Conservation (phyloP, 1,284 basidiomycete species). For the Ustilago curta region DNA sequence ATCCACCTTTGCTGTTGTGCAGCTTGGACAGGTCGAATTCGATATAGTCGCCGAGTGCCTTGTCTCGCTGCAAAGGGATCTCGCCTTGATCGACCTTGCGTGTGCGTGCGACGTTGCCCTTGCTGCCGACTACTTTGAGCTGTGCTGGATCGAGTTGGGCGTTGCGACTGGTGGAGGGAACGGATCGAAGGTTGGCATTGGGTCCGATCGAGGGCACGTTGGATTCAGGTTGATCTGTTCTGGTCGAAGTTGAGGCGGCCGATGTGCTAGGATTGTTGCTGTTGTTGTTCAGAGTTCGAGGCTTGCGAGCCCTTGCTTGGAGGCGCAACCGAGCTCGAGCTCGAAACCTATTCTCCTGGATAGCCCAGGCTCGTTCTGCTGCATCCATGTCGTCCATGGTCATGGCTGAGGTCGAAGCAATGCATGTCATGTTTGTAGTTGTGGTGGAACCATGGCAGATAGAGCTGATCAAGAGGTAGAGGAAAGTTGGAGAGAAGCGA, state of each 20-base stretch:
- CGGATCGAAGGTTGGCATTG: slow-evolving; percentile 41
- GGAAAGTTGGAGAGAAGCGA: not conserved
- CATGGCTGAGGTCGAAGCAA: slow-evolving; percentile 19
- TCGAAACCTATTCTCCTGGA: slow-evolving; percentile 45
- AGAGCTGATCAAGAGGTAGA: not conserved
- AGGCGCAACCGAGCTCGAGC: slow-evolving; percentile 37
- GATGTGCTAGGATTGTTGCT: slow-evolving; percentile 5
- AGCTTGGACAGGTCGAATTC: slow-evolving; percentile 67
- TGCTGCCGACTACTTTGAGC: slow-evolving; percentile 39
- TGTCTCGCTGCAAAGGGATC: slow-evolving; percentile 59
- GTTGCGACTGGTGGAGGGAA: slow-evolving; percentile 53
- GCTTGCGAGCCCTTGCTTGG: slow-evolving; percentile 34
- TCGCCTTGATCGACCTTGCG: slow-evolving; percentile 38
- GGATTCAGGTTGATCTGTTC: slow-evolving; percentile 7
- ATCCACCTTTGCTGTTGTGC: slow-evolving; percentile 67
- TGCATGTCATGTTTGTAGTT: slow-evolving; percentile 16
- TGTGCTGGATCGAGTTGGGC: slow-evolving; percentile 37
- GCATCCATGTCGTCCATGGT: slow-evolving; percentile 36
- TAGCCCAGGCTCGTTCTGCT: slow-evolving; percentile 41
- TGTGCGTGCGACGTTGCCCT: slow-evolving; percentile 36
- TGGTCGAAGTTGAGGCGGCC: not conserved
- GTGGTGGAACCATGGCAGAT: not conserved
- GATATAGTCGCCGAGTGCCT: slow-evolving; percentile 66
- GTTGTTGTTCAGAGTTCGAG: slow-evolving; percentile 22
- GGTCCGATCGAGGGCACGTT: slow-evolving; percentile 43